Evolutionary conservation across 371 early-diverging fungal genomes (phyloP).

Genomic region (Mucor lusitanicus): DNA sequence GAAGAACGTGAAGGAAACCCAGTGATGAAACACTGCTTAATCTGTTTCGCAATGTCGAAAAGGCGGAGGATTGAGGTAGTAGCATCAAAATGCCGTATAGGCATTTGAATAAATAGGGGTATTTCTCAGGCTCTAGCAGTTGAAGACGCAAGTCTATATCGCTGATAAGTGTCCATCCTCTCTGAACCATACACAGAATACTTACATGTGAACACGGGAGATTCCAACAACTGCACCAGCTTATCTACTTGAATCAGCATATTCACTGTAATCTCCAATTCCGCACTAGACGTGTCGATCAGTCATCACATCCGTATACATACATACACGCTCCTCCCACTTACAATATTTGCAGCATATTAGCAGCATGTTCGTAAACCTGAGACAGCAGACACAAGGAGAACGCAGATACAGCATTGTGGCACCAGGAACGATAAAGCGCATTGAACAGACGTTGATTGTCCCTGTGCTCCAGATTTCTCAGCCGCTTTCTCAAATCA

Average conservation of each 20-base stretch:
- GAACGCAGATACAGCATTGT: slow-evolving; percentile 87
- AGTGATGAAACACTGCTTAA: slow-evolving; percentile 74
- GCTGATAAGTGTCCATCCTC: background rate
- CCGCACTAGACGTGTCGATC: slow-evolving; percentile 53
- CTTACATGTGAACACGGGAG: slow-evolving; percentile 89
- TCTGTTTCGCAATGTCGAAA: slow-evolving; percentile 88
- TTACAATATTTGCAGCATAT: slow-evolving; percentile 77
- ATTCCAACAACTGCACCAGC: slow-evolving; percentile 92
- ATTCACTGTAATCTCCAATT: slow-evolving; percentile 88
- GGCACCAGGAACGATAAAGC: slow-evolving; percentile 90
- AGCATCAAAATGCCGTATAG: slow-evolving; percentile 92
- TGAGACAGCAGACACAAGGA: slow-evolving; percentile 88
- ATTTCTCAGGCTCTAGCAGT: slow-evolving; percentile 83
- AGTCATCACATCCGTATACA: background rate
- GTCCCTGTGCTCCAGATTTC: slow-evolving; percentile 67
- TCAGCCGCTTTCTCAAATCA: slow-evolving; percentile 72
- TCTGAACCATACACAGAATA: background rate
- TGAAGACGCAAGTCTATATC: slow-evolving; percentile 77
- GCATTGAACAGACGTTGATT: slow-evolving; percentile 74
- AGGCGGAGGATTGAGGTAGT: slow-evolving; percentile 90
- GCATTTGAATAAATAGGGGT: slow-evolving; percentile 84
- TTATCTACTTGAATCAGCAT: slow-evolving; percentile 91
- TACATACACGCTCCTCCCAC: slow-evolving; percentile 7
- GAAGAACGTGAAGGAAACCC: slow-evolving; percentile 62
- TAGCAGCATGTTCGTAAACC: slow-evolving; percentile 84